Conservation (phyloP, 495 filamentous ascomycete genomes). For the Daldinia childiae region DNA sequence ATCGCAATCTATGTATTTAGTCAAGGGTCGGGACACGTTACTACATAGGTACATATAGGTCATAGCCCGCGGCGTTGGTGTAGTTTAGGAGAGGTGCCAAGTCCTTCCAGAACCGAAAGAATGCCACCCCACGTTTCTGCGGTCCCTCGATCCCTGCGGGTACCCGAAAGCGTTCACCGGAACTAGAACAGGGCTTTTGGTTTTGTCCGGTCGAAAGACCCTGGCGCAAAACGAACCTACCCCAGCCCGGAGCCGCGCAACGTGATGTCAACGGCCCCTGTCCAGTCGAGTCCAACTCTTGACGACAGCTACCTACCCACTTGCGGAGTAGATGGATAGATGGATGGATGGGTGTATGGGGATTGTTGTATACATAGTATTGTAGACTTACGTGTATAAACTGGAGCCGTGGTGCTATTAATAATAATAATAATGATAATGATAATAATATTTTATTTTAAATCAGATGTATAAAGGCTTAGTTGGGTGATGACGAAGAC, state of each 20-base stretch:
- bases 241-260: constrained; percentile 42
- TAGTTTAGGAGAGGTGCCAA: constrained; percentile 20
- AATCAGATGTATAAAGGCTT: too few relatives aligned
- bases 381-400: neutral
- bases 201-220: constrained; percentile 4
- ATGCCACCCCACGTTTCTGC: constrained; percentile 24
- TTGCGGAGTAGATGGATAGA: neutral
- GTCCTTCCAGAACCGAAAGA: constrained; percentile 41
- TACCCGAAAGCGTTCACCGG: constrained; percentile 39
- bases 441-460: too few relatives aligned
- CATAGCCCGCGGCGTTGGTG: neutral
- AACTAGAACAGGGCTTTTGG: constrained; percentile 11
- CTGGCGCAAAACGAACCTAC: constrained; percentile 26
- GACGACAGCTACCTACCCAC: neutral
- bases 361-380: too few relatives aligned
- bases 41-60: neutral
- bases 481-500: too few relatives aligned
- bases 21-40: neutral
- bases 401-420: neutral
- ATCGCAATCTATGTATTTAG: constrained; percentile 14
- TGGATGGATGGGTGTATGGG: too few relatives aligned
- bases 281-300: constrained; percentile 9
- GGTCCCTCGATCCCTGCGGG: constrained; percentile 9
- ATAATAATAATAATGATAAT: too few relatives aligned
- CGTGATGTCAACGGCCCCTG: constrained; percentile 28